A percentile compares a stretch with the other conserved stretches of the same genome.
Conservation (phyloP, 306 rosid species). For the Macrotyloma uniflorum region DNA sequence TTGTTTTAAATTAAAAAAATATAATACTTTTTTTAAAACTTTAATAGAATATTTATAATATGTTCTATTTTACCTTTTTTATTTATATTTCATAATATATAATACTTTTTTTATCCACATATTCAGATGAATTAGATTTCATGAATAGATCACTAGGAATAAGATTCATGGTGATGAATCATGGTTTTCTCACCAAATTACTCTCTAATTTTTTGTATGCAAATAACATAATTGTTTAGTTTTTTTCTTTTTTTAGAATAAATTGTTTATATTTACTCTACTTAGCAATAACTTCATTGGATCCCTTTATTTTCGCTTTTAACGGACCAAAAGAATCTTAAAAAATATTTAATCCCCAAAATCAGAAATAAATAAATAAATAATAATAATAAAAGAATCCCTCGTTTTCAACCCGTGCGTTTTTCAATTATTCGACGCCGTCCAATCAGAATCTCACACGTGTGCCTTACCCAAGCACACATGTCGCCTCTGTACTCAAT, state of each 20-base stretch:
- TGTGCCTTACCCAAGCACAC: neutral
- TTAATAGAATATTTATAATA: no score
- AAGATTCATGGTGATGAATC: no score
- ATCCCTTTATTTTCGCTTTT: neutral
- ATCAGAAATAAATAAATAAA: neutral
- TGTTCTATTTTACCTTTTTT: no score
- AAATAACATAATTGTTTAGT: neutral
- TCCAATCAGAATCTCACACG: slow-evolving; percentile 37
- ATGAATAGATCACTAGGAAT: no score
- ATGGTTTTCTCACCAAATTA: no score
- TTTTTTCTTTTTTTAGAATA: no score
- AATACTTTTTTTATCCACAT: no score
- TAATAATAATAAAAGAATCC: neutral
- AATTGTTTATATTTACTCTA: neutral
- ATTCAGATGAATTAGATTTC: no score
- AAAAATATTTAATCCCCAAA: neutral
- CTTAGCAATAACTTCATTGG: neutral
- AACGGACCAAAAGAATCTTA: neutral
- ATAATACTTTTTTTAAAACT: no score
- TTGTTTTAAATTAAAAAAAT: no score
- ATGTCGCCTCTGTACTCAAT: slow-evolving; percentile 16
- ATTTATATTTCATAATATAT: no score
- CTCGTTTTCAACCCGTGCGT: slow-evolving; percentile 37
- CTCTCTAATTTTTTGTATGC: no score
- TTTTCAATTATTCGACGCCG: neutral